Evolutionary conservation across 2,329 filamentous ascomycete species (phyloP).

Genomic region (Leptographium galeiforme): DNA sequence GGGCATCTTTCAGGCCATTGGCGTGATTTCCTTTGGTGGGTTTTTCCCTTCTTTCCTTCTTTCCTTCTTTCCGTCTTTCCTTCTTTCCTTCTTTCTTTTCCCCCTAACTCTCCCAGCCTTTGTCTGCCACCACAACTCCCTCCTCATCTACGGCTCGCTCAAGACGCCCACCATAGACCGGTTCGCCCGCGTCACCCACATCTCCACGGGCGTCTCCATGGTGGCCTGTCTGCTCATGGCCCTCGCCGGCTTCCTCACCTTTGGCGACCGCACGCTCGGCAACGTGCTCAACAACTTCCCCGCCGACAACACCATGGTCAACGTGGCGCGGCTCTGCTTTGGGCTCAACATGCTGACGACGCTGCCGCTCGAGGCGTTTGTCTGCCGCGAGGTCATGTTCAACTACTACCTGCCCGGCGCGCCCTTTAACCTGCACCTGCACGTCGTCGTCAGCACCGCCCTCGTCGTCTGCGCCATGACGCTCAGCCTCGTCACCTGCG

Average conservation of each 20-base stretch:
- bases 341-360: constrained; percentile 98
- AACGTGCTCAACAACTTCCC: constrained; percentile 99
- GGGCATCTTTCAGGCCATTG: constrained; percentile 89
- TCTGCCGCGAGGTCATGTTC: constrained; percentile 92
- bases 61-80: neutral
- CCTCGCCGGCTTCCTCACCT: constrained; percentile 78
- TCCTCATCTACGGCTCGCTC: constrained; percentile 93
- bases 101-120: constrained; percentile 31
- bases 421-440: constrained; percentile 70
- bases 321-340: constrained; percentile 87
- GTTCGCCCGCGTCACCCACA: constrained; percentile 86
- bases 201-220: constrained; percentile 80
- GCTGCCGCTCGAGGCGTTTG: constrained; percentile 89
- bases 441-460: constrained; percentile 73
- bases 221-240: constrained; percentile 84
- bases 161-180: constrained; percentile 91
- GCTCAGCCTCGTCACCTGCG: constrained; percentile 75
- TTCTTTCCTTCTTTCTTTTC: neutral
- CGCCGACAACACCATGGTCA: constrained; percentile 80
- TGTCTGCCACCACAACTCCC: constrained; percentile 81
- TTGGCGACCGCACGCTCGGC: constrained; percentile 80
- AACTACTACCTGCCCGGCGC: constrained; percentile 60
- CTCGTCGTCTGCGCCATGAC: constrained; percentile 69
- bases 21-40: constrained; percentile 92
- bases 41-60: constrained; percentile 1